These are phyloP conservation scores for Syzygium grande DNA, from an alignment of 345 rosid species.

Conservation along the genomic window DNA sequence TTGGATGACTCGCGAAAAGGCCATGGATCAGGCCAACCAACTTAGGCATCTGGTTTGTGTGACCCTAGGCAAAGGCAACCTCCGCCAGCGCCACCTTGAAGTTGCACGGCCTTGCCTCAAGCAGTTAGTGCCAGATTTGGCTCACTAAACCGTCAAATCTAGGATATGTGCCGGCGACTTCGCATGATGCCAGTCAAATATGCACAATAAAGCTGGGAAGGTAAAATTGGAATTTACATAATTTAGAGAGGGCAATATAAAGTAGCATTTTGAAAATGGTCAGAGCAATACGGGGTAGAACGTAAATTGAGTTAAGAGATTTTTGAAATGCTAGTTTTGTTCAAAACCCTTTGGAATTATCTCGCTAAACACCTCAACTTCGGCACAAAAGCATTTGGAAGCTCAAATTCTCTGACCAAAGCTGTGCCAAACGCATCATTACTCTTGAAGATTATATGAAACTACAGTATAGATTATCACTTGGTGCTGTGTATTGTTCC, in stretches of 20 bases:
- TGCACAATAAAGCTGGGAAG: background rate
- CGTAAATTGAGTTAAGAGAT: background rate
- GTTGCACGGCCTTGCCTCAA: background rate
- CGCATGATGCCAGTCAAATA: background rate
- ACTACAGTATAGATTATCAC: background rate
- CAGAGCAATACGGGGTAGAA: background rate
- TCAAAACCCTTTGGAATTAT: background rate
- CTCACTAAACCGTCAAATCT: background rate
- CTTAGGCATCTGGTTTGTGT: fast-evolving
- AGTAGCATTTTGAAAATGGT: background rate
- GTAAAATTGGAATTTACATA: background rate
- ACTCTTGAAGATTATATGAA: background rate
- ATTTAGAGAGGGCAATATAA: background rate
- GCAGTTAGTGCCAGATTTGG: too few relatives aligned
- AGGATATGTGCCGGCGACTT: background rate
- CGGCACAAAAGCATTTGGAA: background rate
- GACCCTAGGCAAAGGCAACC: background rate
- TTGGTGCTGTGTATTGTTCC: background rate
- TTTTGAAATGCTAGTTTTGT: background rate
- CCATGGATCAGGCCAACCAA: background rate
- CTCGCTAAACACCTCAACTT: background rate
- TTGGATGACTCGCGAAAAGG: background rate
- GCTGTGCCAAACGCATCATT: background rate
- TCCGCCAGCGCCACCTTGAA: background rate
- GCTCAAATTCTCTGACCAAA: background rate